These are phyloP conservation scores for Chrysanthemum seticuspe DNA, from an alignment of 129 eudicot genomes.

Conservation along the genomic window DNA sequence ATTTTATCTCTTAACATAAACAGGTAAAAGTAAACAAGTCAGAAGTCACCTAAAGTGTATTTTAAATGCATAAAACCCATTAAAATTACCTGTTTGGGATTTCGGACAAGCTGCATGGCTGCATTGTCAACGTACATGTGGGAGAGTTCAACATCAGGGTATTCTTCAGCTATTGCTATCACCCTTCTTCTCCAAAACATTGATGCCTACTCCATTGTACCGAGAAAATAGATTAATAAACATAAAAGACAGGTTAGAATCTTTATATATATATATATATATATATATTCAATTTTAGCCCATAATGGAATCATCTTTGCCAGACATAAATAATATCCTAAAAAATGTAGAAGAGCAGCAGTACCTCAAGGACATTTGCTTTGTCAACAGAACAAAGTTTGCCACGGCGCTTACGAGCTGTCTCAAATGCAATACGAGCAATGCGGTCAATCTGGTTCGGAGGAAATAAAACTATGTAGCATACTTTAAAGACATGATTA, in stretches of 20 bases:
- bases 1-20: not conserved
- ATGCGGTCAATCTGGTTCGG: slow-evolving; percentile 78
- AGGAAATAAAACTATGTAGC: not conserved
- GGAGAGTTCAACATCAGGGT: slow-evolving; percentile 91
- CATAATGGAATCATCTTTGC: not conserved
- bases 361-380: slow-evolving; percentile 97
- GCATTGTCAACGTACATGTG: slow-evolving; percentile 99
- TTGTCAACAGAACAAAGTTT: slow-evolving; percentile 96
- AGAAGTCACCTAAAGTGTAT: not conserved
- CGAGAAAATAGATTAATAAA: not conserved
- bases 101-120: slow-evolving; percentile 97
- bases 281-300: not conserved
- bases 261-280: not conserved
- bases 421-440: slow-evolving; percentile 94
- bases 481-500: not conserved
- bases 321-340: not conserved
- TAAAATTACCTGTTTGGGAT: slow-evolving; percentile 75
- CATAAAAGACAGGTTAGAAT: not conserved
- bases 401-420: slow-evolving; percentile 84
- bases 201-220: slow-evolving; percentile 55
- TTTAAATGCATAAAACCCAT: not conserved
- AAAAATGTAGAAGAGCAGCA: not conserved
- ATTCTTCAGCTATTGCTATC: slow-evolving; percentile 62
- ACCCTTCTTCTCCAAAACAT: slow-evolving; percentile 95
- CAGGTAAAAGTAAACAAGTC: too few species aligned